Evolutionary conservation across 78 protist genomes (phyloP).

Genomic region (Parvularia atlantis): DNA sequence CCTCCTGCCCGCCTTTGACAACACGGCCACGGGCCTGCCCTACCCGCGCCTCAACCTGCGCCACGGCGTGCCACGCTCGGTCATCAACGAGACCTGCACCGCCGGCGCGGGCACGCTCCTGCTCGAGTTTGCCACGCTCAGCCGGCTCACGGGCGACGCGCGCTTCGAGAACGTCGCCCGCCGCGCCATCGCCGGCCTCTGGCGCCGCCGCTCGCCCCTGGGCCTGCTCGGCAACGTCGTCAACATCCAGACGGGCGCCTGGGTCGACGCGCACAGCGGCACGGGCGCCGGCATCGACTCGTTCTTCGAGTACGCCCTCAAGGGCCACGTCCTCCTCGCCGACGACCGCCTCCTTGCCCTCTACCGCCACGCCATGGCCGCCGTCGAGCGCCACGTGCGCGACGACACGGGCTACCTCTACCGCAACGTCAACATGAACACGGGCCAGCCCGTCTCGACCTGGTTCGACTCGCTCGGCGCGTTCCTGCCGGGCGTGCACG

Average conservation of each 20-base stretch:
- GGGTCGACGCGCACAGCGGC: slow-evolving; percentile 63
- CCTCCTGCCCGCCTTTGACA: slow-evolving; percentile 67
- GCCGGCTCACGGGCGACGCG: slow-evolving; percentile 37
- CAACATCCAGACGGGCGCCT: slow-evolving; percentile 50
- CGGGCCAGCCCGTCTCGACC: neutral
- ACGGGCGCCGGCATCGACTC: slow-evolving; percentile 75
- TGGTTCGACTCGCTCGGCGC: slow-evolving; percentile 3
- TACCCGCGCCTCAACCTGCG: slow-evolving; percentile 70
- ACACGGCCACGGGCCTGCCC: slow-evolving; percentile 86
- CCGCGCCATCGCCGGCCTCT: slow-evolving; percentile 38
- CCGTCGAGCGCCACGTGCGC: neutral
- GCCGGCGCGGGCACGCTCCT: slow-evolving; percentile 79
- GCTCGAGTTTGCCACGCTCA: slow-evolving; percentile 65
- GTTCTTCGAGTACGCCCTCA: slow-evolving; percentile 76
- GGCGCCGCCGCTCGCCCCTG: slow-evolving; percentile 31
- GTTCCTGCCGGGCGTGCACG: slow-evolving; percentile 79
- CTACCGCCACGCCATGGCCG: slow-evolving; percentile 4
- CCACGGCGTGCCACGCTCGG: slow-evolving; percentile 56
- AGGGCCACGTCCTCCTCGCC: slow-evolving; percentile 40
- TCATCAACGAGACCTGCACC: slow-evolving; percentile 41
- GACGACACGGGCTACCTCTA: slow-evolving; percentile 39
- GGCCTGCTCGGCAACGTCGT: slow-evolving; percentile 77
- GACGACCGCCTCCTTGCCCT: slow-evolving; percentile 39
- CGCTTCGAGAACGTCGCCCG: slow-evolving; percentile 34
- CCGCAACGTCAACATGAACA: slow-evolving; percentile 56